Conservation (phyloP, 23 red algal species). For the Gracilaria vermiculophylla region DNA sequence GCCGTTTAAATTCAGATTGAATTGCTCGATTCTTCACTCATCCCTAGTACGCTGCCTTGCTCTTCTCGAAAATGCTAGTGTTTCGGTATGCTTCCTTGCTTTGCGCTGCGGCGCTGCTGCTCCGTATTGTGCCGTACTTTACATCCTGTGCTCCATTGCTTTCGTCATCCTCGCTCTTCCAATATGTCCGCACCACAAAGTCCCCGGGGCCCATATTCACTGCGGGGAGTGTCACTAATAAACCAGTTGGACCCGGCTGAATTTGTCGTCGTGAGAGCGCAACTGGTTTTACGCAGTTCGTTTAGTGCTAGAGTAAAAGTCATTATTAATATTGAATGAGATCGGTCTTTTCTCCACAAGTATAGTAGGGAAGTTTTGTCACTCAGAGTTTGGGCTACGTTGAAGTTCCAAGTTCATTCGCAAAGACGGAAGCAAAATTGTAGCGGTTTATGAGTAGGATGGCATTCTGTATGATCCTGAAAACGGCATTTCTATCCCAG, state of each 20-base stretch:
- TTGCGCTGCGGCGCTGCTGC: background rate
- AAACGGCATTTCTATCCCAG: slow-evolving; percentile 58
- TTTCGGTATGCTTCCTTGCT: background rate
- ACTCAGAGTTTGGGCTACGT: slow-evolving; percentile 97
- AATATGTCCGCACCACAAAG: background rate
- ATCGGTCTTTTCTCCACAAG: slow-evolving; percentile 29
- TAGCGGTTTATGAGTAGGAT: slow-evolving; percentile 82
- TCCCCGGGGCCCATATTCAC: slow-evolving; percentile 74
- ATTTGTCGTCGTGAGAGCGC: slow-evolving; percentile 92
- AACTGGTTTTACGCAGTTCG: slow-evolving; percentile 91
- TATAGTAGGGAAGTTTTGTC: slow-evolving; percentile 58
- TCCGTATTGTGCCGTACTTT: background rate
- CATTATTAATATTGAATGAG: slow-evolving; percentile 36
- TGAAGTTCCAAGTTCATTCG: slow-evolving; percentile 68
- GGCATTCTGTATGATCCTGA: slow-evolving; percentile 65
- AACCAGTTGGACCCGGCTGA: slow-evolving; percentile 88
- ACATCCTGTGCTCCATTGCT: background rate
- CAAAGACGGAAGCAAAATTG: slow-evolving; percentile 64
- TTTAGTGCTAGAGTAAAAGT: slow-evolving; percentile 59
- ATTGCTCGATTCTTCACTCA: background rate
- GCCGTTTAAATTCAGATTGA: background rate
- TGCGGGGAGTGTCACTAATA: slow-evolving; percentile 83
- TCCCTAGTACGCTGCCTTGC: background rate
- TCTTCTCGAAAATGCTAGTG: background rate
- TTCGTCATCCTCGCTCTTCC: background rate